A percentile compares a stretch with the other conserved stretches of the same genome.
Evolutionary conservation across 306 rosid species (phyloP).

Genomic region (Carpinus fangiana): DNA sequence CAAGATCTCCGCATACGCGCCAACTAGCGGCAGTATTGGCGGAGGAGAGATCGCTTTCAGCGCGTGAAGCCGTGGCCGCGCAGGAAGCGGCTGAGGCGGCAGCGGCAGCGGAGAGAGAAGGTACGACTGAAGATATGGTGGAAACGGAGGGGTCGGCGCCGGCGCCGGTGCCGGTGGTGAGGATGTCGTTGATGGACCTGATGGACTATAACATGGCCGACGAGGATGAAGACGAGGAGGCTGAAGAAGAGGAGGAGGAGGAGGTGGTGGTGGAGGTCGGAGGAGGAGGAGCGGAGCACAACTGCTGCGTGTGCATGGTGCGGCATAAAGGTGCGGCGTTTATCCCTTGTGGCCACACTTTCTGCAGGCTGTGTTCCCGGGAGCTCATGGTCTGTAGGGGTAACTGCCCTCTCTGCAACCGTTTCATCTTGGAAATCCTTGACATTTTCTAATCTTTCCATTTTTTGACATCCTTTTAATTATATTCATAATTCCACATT

Average conservation of each 20-base stretch:
- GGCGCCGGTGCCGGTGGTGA: conserved; percentile 27
- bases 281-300: conserved; percentile 41
- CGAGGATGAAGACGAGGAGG: conserved; percentile 61
- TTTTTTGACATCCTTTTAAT: too few relatives aligned
- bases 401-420: conserved; percentile 77
- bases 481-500: too few relatives aligned
- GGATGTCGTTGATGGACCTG: conserved; percentile 86
- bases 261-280: conserved; percentile 14
- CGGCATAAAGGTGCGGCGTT: conserved; percentile 68
- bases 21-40: conserved; percentile 40
- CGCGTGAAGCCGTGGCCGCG: conserved; percentile 54
- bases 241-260: conserved; percentile 34
- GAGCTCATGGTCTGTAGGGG: conserved; percentile 73
- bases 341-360: conserved; percentile 71
- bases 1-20: conserved; percentile 33
- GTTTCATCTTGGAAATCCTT: conserved; percentile 73
- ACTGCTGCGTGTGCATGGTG: conserved; percentile 84
- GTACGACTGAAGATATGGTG: not conserved
- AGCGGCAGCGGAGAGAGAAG: conserved; percentile 3
- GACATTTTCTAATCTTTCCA: conserved; percentile 56
- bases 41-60: conserved; percentile 49
- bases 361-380: conserved; percentile 85
- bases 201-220: conserved; percentile 71
- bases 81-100: conserved; percentile 45
- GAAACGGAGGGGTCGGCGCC: conserved; percentile 17